A percentile compares a stretch with the other conserved stretches of the same genome.
Conservation (phyloP, 108 stramenopile genomes). For the Mayamaea pseudoterrestris region DNA sequence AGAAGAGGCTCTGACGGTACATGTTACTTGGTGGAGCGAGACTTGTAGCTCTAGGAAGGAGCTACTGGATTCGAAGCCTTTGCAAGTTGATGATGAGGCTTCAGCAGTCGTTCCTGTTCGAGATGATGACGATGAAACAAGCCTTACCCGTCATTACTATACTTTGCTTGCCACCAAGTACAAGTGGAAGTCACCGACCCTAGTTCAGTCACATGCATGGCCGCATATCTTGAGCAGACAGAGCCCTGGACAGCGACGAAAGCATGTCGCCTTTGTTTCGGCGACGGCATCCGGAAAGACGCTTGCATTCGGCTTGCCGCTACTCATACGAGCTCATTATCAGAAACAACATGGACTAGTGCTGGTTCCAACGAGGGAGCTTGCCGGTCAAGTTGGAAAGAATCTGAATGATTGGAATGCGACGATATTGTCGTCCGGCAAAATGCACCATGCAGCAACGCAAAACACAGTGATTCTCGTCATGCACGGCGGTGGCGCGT, state of each 20-base stretch:
- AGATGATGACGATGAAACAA: too few species aligned
- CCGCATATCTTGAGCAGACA: slow-evolving; percentile 24
- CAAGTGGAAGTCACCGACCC: slow-evolving; percentile 37
- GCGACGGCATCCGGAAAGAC: slow-evolving; percentile 69
- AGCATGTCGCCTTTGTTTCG: slow-evolving; percentile 48
- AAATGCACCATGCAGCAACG: not conserved
- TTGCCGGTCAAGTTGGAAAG: slow-evolving; percentile 51
- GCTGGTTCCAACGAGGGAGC: slow-evolving; percentile 74
- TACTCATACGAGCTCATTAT: slow-evolving; percentile 11
- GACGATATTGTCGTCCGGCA: not conserved
- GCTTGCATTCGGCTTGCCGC: slow-evolving; percentile 41
- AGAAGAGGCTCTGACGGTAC: too few species aligned
- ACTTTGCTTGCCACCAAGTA: too few species aligned
- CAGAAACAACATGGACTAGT: slow-evolving; percentile 27
- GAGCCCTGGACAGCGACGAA: not conserved
- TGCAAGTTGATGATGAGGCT: too few species aligned
- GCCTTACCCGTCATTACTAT: too few species aligned
- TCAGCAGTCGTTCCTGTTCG: too few species aligned
- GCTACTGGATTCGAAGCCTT: too few species aligned
- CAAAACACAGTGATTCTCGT: not conserved
- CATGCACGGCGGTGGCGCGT: not conserved
- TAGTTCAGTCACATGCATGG: slow-evolving; percentile 54
- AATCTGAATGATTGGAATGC: slow-evolving; percentile 7
- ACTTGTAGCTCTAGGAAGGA: too few species aligned
- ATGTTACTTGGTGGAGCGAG: too few species aligned